Conservation (phyloP, 345 rosid species). For the Camelina hispida region DNA sequence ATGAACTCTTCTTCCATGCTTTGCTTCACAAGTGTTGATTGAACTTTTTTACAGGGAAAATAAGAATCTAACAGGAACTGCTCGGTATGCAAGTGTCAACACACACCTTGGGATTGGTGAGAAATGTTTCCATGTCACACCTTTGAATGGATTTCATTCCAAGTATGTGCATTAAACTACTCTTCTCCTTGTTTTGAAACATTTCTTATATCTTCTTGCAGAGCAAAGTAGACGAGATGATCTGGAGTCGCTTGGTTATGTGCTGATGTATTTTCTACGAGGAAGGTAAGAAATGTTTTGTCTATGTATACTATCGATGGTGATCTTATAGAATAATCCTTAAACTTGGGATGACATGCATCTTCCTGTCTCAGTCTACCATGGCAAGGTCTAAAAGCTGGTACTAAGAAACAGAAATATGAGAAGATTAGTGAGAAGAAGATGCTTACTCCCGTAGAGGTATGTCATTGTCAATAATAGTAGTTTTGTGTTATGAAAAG, state of each 20-base stretch:
- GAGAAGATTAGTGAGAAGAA: slow-evolving; percentile 91
- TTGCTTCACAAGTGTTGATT: slow-evolving; percentile 11
- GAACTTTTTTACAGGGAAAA: slow-evolving; percentile 63
- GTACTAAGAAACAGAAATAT: slow-evolving; percentile 96
- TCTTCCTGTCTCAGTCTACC: slow-evolving; percentile 68
- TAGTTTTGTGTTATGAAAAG: background rate
- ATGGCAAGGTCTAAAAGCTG: slow-evolving; percentile 95
- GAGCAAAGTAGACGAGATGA: slow-evolving; percentile 98
- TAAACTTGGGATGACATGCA: background rate
- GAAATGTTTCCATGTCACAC: slow-evolving; percentile 18
- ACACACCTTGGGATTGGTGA: slow-evolving; percentile 96
- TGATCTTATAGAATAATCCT: background rate
- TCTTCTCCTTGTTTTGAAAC: background rate
- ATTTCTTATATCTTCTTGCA: slow-evolving; percentile 45
- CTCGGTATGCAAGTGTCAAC: slow-evolving; percentile 93
- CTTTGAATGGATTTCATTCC: background rate
- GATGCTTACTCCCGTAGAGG: slow-evolving; percentile 93
- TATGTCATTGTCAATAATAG: slow-evolving; percentile 27
- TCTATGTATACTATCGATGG: background rate
- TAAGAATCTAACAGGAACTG: slow-evolving; percentile 92
- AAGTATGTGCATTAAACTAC: background rate
- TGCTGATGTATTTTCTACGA: slow-evolving; percentile 86
- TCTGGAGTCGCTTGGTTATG: slow-evolving; percentile 94
- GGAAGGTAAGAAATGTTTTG: slow-evolving; percentile 69
- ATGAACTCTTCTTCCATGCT: slow-evolving; percentile 19